Evolutionary conservation across 148 eudicot species (phyloP), one percentile per base, ranked within the genome.

Genomic region (Dysphania ambrosioides): DNA sequence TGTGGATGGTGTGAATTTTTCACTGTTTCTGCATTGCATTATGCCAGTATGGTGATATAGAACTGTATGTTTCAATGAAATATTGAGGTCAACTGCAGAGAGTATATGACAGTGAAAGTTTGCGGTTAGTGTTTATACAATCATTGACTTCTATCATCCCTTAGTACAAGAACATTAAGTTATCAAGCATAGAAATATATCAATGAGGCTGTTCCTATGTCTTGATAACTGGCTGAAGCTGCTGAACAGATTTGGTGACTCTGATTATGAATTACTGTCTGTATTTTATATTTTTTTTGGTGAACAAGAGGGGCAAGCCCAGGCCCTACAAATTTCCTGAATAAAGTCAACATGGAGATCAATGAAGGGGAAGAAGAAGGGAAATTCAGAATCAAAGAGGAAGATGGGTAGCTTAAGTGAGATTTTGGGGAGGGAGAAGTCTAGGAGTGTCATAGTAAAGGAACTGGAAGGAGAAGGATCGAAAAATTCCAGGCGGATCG

Each of bases 361-460:
- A 41, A 66, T 53, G 75, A 60, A 24, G 47, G 82, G 38, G 67
- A 40, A 8, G 67, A 80, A 41, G 85, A 57, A 65, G 47, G 57
- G 38, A 56, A 63, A 53, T 72, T 62, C 34, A 29, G 81, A 60
- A 24, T 53, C 61, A 66, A 81, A 74, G 83, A 80, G 75, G 79
- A 86, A 82, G 75, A 72, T 60, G 79, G 74, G 79, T 76, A 81
- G 78, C 71, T 80, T 79, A 53, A 83, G 58, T 63, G 88, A 85
- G 72, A 78, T 80, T 61, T 29, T 78, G 75, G 79, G 57, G 80
- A 79, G 78, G 73, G 79, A 77, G 19, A 74, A 79, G 58, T 27
- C 51, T n/a, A 51, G 32, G 76, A n/a, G n/a, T n/a, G n/a, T n/a
- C n/a, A n/a, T 58, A 55, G 31, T 57, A n/a, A 63, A 60, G 68